Evolutionary conservation across 2,329 filamentous ascomycete genomes (phyloP), one percentile per base, ranked within the genome.

Genomic region (Penicillium sclerotiorum): DNA sequence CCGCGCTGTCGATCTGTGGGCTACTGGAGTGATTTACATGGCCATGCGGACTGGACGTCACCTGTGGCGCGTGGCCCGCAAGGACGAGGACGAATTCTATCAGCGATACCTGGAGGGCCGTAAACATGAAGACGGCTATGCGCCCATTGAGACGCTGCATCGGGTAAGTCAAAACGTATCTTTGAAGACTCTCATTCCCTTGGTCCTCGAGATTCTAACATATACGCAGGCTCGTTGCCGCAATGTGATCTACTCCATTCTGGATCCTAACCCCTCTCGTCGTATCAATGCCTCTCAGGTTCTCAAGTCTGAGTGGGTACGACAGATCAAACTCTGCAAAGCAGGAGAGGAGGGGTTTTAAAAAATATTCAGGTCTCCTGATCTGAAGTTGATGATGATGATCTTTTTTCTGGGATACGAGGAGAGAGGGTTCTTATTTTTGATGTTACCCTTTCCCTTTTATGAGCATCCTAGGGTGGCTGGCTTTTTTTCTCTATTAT

Each of bases 21-120:
- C 94, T 20, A 96, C 91, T 53, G 94, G 94, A 67, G 94, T 99
- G 44, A 99, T 99, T 52, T 99, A 99, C 76, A 99, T 99, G 94
- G 94, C 94, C 12, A 99, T 99, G 94, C 83, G 94, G 50, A 97
- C 93, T 2, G 94, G 94, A 5, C 83, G 94, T 45, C 94, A 99
- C 72, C 79, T 99, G 8, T 99, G 94, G 94, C 88, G 92, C 47
- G 85, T 96, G n/a, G 94, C 94, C 6, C 93, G 93, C 73, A 95
- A 91, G 73, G 92, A 95, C 47, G 93, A 97, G 59, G 94, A 99
- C 65, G 94, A 97, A 66, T 99, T 97, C 63, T 99, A 96, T 68
- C 89, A 89, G 57, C 87, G 91, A 35, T 99, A 99, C 67, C 82
- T 99, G 5, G 89, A 95, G 67, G 94, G 94, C 23, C 85, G 94